Evolutionary conservation across 1,139 yeast species (phyloP), one percentile per base, ranked within the genome.

Genomic region (Scheffersomyces parashehatae): DNA sequence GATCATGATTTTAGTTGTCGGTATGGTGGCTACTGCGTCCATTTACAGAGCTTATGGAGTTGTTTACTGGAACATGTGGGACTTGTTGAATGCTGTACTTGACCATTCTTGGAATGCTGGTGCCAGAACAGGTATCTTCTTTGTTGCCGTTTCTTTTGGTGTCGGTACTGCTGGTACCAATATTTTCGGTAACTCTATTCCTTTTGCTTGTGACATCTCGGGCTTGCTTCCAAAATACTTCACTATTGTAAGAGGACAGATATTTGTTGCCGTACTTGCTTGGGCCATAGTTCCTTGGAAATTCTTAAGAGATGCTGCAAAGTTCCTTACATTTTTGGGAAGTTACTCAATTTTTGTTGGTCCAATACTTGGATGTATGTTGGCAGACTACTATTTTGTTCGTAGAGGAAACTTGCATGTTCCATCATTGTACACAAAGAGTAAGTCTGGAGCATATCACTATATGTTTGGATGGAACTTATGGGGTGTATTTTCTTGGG

Each of bases 101-200:
- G 35, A 31, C 6, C 35, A 31, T 31, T 31, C 35, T 31, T 31
- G 35, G 35, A 31, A 31, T 13, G 20, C 35, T 6, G 35, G 35
- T 3, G 35, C 35, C 4, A 31, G 35, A 14, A 31, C 35, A 1
- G 56, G 51, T 47, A 54, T 55, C 35, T 41, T 62, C 41, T 54
- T 58, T 15, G 56, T 62, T 28, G 57, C 35, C 10, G 35, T 31
- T 3, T 31, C 35, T 31, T 31, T 31, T 14, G 35, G 35, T 14
- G n/a, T 62, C 40, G 61, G 65, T 9, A 59, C 68, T 29, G 52
- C 65, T 31, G 62, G 64, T 16, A 62, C 69, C n/a, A 56, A 65
- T 46, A 56, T 65, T 32, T 50, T 63, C n/a, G 65, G 64, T 12
- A 31, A 31, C 24, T 31, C 35, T 3, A 31, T 31, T 16, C 35